Evolutionary conservation across 164 flowering plant species (phyloP), one percentile per base, ranked within the genome.

Genomic region (Dillenia turbinata): DNA sequence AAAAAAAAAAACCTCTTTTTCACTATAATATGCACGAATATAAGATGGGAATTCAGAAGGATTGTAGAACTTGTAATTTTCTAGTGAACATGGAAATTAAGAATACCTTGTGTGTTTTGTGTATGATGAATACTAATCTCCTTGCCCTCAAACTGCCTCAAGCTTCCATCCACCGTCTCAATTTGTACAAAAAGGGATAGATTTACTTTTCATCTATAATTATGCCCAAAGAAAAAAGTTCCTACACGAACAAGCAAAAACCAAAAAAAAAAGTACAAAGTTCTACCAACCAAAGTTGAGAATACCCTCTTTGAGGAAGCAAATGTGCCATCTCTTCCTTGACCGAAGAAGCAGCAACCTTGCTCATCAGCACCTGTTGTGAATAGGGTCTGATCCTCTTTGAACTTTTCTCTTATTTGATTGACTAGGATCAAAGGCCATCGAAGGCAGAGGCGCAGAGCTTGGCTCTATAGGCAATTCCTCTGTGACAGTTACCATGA

Each of bases 361-460:
- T 47, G 49, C 60, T 8, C 52, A 11, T 83, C 81, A 87, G 70
- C 89, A 63, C 66, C 78, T 82, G 73, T 89, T 87, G 71, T 89
- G 96, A 60, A 89, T 89, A 8, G 96, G 96, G 59, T 89, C 89
- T 6, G 92, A 78, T 65, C 96, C 92, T 67, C 77, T 64, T 56
- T 75, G 75, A 63, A 87, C 82, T 66, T 81, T 74, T 79, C 96
- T 66, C 65, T 89, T 85, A 71, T 77, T 71, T 8, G 85, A 84
- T 52, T 77, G 83, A 57, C 75, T 72, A 5, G 90, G 85, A 73
- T 84, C 85, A 57, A 71, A 73, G 33, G 44, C 57, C 60, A 58
- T 57, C n/a, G 83, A 59, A 11, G 88, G 82, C 8, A 71, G 74
- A 49, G 90, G 84, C 19, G 81, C 84, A 16, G 67, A 57, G 60